phyloP scores from a whole-genome alignment of 2,329 filamentous ascomycete genomes.

The Lojkania enalia region DNA sequence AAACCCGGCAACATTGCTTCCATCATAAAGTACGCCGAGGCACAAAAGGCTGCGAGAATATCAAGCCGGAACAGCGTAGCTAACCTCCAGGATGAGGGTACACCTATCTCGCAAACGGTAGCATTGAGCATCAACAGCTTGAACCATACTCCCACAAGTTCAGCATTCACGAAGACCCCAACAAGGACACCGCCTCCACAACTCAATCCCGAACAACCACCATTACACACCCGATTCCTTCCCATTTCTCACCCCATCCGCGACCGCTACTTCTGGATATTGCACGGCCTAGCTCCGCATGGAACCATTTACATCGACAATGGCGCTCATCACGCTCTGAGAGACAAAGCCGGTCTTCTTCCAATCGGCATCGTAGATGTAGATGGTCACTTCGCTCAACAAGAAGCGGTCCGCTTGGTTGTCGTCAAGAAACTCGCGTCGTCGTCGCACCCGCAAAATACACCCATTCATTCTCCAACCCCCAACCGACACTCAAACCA shows the following conservation, averaged over 20 bases:
- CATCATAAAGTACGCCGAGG: constrained; percentile 81
- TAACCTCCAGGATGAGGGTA: constrained; percentile 35
- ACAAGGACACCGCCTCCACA: constrained; percentile 25
- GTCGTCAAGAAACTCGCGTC: constrained; percentile 65
- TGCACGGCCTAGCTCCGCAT: constrained; percentile 87
- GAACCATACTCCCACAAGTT: constrained; percentile 24
- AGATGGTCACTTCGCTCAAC: constrained; percentile 83
- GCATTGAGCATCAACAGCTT: constrained; percentile 23
- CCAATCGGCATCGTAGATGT: constrained; percentile 91
- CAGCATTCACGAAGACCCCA: constrained; percentile 37
- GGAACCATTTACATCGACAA: constrained; percentile 90
- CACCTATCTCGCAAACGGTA: constrained; percentile 25
- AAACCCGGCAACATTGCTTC: constrained; percentile 87
- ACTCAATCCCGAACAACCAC: constrained; percentile 38
- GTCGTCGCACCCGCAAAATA: constrained; percentile 3
- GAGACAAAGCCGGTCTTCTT: constrained; percentile 82
- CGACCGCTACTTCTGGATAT: constrained; percentile 95
- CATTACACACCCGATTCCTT: constrained; percentile 90
- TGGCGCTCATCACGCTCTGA: constrained; percentile 80
- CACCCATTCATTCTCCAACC: constrained; percentile 6
- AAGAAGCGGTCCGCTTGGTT: constrained; percentile 86
- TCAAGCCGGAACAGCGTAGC: constrained; percentile 33
- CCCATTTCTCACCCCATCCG: constrained; percentile 82
- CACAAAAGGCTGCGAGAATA: constrained; percentile 51
- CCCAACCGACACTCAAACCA: constrained; percentile 23